Evolutionary conservation across 1,139 yeast species (phyloP).

Genomic region (Diutina rugosa): DNA sequence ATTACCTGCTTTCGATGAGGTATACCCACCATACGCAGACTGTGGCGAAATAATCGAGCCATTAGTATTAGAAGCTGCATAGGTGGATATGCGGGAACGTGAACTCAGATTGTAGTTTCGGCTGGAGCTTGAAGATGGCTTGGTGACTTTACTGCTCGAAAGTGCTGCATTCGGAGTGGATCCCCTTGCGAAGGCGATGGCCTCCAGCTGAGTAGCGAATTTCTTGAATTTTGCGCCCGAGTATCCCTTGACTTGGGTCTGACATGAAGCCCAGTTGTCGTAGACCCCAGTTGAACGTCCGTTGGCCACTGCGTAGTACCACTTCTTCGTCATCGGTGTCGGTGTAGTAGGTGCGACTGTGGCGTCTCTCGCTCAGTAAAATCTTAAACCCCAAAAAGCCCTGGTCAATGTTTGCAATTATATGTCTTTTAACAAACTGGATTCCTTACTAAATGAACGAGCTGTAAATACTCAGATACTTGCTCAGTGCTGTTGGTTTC

Average conservation of each 20-base stretch:
- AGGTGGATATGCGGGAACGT: background rate
- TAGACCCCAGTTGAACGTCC: slow-evolving; percentile 45
- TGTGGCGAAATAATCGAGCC: background rate
- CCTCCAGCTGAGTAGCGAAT: slow-evolving; percentile 33
- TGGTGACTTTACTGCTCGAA: background rate
- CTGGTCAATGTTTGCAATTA: no score
- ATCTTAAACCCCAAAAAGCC: no score
- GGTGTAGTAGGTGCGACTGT: no score
- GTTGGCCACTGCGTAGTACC: slow-evolving; percentile 43
- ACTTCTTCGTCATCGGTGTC: background rate
- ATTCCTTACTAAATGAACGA: no score
- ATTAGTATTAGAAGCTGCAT: background rate
- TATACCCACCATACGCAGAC: background rate
- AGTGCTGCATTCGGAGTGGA: background rate
- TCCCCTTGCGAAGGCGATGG: slow-evolving; percentile 17
- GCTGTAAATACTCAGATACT: no score
- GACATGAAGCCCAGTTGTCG: slow-evolving; percentile 37
- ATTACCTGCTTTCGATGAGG: background rate
- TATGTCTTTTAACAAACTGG: no score
- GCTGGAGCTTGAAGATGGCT: background rate
- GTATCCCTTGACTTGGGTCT: slow-evolving; percentile 35
- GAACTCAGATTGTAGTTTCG: background rate
- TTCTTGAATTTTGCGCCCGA: slow-evolving; percentile 43
- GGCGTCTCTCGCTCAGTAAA: no score
- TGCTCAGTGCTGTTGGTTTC: no score